These are phyloP conservation scores for Kregervanrija pseudodelftensis DNA, from an alignment of 805 yeast species.

Conservation along the genomic window DNA sequence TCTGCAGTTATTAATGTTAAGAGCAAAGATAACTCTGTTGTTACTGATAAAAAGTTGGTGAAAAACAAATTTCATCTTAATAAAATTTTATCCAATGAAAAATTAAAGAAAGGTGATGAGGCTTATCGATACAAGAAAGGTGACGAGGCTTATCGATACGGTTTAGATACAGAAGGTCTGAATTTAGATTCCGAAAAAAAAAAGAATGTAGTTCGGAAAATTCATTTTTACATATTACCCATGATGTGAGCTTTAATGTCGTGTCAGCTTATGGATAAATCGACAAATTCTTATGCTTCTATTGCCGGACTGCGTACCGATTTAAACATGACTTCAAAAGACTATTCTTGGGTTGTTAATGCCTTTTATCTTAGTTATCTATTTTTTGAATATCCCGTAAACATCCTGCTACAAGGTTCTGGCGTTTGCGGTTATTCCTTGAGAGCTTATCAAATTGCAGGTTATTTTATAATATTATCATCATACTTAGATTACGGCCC, in stretches of 20 bases:
- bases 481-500: too few relatives aligned
- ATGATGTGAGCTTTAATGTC: slow-evolving; percentile 33
- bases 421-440: slow-evolving; percentile 21
- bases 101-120: slow-evolving; percentile 3
- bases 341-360: slow-evolving; percentile 40
- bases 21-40: too few relatives aligned
- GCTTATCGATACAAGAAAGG: too few relatives aligned
- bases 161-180: slow-evolving; percentile 19
- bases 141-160: background rate
- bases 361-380: slow-evolving; percentile 42
- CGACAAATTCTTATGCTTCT: slow-evolving; percentile 41
- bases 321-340: slow-evolving; percentile 33
- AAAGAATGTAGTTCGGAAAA: slow-evolving; percentile 30
- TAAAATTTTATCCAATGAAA: background rate
- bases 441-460: too few relatives aligned
- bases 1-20: too few relatives aligned
- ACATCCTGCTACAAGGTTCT: slow-evolving; percentile 33
- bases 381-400: slow-evolving; percentile 38
- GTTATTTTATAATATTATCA: too few relatives aligned
- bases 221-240: slow-evolving; percentile 29
- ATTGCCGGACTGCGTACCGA: slow-evolving; percentile 41
- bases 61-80: background rate
- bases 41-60: too few relatives aligned
- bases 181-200: slow-evolving; percentile 38
- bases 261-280: too few relatives aligned